A percentile compares a stretch with the other conserved stretches of the same genome.
These are phyloP conservation scores for Neurospora sp. DNA, from an alignment of 495 filamentous ascomycete genomes.

Conservation along the genomic window DNA sequence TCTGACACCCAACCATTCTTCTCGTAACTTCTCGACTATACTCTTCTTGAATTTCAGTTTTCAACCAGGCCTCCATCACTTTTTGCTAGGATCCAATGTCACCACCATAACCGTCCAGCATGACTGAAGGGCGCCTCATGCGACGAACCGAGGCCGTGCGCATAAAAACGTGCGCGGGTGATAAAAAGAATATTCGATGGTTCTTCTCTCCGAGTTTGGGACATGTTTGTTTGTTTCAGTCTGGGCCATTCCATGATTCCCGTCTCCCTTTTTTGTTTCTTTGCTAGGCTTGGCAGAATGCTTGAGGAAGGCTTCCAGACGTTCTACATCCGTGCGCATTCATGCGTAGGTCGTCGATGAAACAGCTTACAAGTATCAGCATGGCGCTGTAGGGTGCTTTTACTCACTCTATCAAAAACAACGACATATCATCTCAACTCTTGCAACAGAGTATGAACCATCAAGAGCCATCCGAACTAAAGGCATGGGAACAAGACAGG, in stretches of 20 bases:
- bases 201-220: not conserved
- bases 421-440: not conserved
- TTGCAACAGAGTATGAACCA: not conserved
- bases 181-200: not conserved
- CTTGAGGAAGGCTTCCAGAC: conserved; percentile 21
- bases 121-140: not conserved
- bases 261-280: not conserved
- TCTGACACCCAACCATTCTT: too few species aligned
- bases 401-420: not conserved
- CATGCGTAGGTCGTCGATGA: conserved; percentile 10
- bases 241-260: not conserved
- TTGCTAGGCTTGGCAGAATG: conserved; percentile 4
- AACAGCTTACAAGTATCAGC: not conserved
- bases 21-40: not conserved
- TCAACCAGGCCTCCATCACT: not conserved
- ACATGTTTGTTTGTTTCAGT: not conserved
- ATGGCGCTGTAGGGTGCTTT: not conserved
- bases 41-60: not conserved
- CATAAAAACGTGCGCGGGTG: not conserved
- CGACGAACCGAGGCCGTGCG: not conserved
- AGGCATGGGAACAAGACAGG: not conserved
- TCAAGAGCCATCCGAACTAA: not conserved
- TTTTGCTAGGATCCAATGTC: not conserved
- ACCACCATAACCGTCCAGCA: not conserved
- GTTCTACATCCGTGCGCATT: conserved; percentile 24